Percentiles rank a stretch among this genome's conserved stretches.
These are phyloP conservation scores for Trypanosoma mega DNA, from an alignment of 208 protist species.

Conservation along the genomic window DNA sequence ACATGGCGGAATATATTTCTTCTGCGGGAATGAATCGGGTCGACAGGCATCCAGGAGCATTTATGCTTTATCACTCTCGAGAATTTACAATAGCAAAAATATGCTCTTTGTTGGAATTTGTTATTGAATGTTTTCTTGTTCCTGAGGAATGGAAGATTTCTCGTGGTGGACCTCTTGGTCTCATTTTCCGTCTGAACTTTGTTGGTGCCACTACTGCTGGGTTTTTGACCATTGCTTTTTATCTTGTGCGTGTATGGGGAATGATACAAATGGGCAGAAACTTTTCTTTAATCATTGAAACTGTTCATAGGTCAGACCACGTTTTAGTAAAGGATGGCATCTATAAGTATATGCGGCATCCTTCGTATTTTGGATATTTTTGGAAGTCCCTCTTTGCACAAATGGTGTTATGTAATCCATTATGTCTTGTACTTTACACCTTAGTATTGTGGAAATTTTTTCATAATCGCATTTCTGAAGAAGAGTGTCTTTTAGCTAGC, in stretches of 20 bases:
- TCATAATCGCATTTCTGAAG: slow-evolving; percentile 80
- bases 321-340: slow-evolving; percentile 88
- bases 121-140: slow-evolving; percentile 55
- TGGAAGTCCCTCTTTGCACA: slow-evolving; percentile 91
- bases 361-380: slow-evolving; percentile 97
- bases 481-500: slow-evolving; percentile 75
- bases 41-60: slow-evolving; percentile 72
- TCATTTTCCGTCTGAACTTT: slow-evolving; percentile 46
- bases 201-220: slow-evolving; percentile 31
- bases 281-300: slow-evolving; percentile 86
- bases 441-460: slow-evolving; percentile 92
- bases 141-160: slow-evolving; percentile 67
- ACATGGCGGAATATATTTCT: slow-evolving; percentile 77
- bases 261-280: slow-evolving; percentile 85
- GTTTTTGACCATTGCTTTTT: slow-evolving; percentile 48
- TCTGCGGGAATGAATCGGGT: slow-evolving; percentile 42
- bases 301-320: slow-evolving; percentile 60
- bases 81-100: slow-evolving; percentile 54
- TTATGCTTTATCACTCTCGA: slow-evolving; percentile 84
- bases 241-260: slow-evolving; percentile 65
- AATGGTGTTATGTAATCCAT: slow-evolving; percentile 91
- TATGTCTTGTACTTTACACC: slow-evolving; percentile 79
- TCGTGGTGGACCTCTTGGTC: slow-evolving; percentile 1
- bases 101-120: slow-evolving; percentile 61
- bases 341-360: slow-evolving; percentile 91